phyloP scores from a whole-genome alignment of 306 rosid genomes.

The Luffa acutangula region DNA sequence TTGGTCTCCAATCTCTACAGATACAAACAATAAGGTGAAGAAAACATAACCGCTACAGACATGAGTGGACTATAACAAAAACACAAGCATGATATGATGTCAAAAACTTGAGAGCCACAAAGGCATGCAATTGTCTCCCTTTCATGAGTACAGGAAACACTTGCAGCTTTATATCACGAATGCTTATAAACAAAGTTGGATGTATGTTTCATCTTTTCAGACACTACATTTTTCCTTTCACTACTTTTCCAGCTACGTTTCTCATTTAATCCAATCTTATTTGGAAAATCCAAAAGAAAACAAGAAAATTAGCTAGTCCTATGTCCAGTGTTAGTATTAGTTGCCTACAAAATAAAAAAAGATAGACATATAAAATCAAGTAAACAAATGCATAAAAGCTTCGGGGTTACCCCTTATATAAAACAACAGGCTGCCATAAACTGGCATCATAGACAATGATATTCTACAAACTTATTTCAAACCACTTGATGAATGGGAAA shows the following conservation, averaged over 20 bases:
- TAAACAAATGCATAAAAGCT: not conserved
- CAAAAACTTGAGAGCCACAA: not conserved
- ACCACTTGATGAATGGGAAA: not conserved
- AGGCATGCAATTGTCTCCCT: not conserved
- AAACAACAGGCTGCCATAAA: not conserved
- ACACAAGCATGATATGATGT: not conserved
- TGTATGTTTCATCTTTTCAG: not conserved
- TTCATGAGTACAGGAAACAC: not conserved
- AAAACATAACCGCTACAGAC: not conserved
- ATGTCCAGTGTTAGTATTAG: not conserved
- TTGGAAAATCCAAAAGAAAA: not conserved
- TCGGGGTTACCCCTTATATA: not conserved
- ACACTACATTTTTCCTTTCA: not conserved
- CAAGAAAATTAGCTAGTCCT: not conserved
- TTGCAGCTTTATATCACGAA: not conserved
- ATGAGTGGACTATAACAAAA: not conserved
- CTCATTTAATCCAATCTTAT: not conserved
- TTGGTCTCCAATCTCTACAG: slow-evolving; percentile 81
- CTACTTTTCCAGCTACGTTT: not conserved
- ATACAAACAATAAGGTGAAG: slow-evolving; percentile 16
- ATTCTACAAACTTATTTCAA: not conserved
- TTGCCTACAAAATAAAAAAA: not conserved
- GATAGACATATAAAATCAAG: not conserved
- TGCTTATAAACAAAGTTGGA: not conserved
- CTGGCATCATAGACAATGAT: not conserved